Evolutionary conservation across 2,329 filamentous ascomycete species (phyloP), one percentile per base, ranked within the genome.

Genomic region (Gnomoniopsis smithogilvyi): DNA sequence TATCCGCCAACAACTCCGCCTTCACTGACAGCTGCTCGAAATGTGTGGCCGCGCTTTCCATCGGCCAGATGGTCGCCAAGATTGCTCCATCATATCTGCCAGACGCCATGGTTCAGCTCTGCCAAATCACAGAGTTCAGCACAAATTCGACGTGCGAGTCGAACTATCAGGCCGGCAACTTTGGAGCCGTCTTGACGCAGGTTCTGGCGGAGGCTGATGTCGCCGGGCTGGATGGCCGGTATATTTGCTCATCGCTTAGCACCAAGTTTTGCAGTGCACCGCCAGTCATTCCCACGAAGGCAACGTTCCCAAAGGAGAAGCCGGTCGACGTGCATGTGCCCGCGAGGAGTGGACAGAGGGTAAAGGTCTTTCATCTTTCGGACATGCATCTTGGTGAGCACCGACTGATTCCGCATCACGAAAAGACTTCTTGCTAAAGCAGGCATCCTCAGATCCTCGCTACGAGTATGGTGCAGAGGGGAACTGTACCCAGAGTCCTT

Each of bases 151-250:
- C 74, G 0, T 86, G 83, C 64, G 70, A 75, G 54, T 71, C 75
- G 22, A 75, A 74, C 46, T 86, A 80, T 59, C 71, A 74, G 1
- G 73, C 75, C 2, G 68, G 71, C 17, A 79, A 72, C 17, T 82
- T 80, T 62, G 83, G 83, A 19, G 77, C 80, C 1, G 74, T 82
- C 56, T 85, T 81, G 81, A 82, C 82, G 4, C 83, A 86, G 64
- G 73, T 86, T 2, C 70, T 86, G 34, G 75, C 78, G 2, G 72
- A 78, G 47, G 81, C 81, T 8, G 76, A 85, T 66, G 73, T 85
- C 10, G 70, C 72, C 21, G 82, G 81, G 10, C 71, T 79, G 2
- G 83, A 86, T 66, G 83, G 82, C 6, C 70, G 76, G 56, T 84
- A 82, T 61, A 84, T 86, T 49, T 86, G 83, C 71, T 76, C 79